Percentiles rank a stretch among this genome's conserved stretches.
Evolutionary conservation across 495 filamentous ascomycete species (phyloP).

Genomic region (Neurospora sp.): DNA sequence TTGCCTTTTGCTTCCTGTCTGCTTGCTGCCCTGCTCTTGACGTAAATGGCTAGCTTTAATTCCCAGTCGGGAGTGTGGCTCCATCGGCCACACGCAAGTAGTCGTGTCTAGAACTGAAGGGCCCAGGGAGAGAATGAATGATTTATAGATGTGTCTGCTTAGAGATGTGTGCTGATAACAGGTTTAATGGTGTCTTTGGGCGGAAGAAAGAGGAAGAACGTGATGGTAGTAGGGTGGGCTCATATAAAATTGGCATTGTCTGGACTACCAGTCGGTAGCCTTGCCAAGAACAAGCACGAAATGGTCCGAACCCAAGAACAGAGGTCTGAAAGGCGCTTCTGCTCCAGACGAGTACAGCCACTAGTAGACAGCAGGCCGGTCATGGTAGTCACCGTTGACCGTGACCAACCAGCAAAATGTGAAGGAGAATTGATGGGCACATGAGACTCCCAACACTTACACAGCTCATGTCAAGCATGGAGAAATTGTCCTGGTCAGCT

Average conservation of each 20-base stretch:
- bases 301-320: too few relatives aligned
- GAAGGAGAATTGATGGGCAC: not conserved
- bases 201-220: not conserved
- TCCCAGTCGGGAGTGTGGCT: not conserved
- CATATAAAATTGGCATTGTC: not conserved
- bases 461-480: not conserved
- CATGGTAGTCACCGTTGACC: not conserved
- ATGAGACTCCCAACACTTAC: not conserved
- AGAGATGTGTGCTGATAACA: not conserved
- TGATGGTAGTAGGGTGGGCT: not conserved
- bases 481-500: not conserved
- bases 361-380: not conserved
- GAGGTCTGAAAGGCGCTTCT: too few relatives aligned
- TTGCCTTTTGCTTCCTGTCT: too few relatives aligned
- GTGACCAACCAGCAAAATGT: not conserved
- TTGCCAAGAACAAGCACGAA: too few relatives aligned
- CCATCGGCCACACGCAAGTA: not conserved
- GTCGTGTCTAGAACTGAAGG: not conserved
- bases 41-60: not conserved
- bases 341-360: too few relatives aligned
- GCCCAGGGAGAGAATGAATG: not conserved
- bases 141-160: not conserved
- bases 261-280: not conserved
- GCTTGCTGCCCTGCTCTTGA: too few relatives aligned
- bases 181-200: not conserved